A percentile compares a stretch with the other conserved stretches of the same genome.
Evolutionary conservation across 306 rosid species (phyloP).

Genomic region (Acacia crassicarpa): DNA sequence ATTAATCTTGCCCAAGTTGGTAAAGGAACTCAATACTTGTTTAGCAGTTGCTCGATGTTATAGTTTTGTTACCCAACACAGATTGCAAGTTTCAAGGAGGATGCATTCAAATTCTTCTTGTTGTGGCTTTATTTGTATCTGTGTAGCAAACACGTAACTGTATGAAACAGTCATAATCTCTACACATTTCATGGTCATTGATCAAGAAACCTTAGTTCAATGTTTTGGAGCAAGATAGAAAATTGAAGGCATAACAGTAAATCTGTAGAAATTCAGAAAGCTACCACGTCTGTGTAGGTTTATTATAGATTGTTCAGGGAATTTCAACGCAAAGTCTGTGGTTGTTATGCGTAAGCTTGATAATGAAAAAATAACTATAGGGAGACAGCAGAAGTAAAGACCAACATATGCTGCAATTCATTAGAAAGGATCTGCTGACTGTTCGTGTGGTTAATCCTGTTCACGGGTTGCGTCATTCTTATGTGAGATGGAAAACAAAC

Average conservation of each 20-base stretch:
- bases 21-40: not conserved
- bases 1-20: not conserved
- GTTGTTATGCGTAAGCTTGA: not conserved
- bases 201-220: conserved; percentile 2
- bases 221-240: not conserved
- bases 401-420: not conserved
- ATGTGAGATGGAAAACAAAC: conserved; percentile 24
- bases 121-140: not conserved
- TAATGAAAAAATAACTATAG: not conserved
- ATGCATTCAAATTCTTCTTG: too few relatives aligned
- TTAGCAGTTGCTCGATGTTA: not conserved
- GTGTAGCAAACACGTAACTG: not conserved
- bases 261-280: not conserved
- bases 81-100: not conserved
- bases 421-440: not conserved
- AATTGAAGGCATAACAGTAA: not conserved
- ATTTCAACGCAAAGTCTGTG: not conserved
- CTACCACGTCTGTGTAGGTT: not conserved
- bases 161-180: not conserved
- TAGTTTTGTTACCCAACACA: not conserved
- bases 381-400: not conserved
- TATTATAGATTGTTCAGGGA: not conserved
- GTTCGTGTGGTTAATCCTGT: not conserved
- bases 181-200: not conserved
- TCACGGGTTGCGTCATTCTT: not conserved